phyloP scores from a whole-genome alignment of 441 rosid genomes.

The Corymbia calophylla region DNA sequence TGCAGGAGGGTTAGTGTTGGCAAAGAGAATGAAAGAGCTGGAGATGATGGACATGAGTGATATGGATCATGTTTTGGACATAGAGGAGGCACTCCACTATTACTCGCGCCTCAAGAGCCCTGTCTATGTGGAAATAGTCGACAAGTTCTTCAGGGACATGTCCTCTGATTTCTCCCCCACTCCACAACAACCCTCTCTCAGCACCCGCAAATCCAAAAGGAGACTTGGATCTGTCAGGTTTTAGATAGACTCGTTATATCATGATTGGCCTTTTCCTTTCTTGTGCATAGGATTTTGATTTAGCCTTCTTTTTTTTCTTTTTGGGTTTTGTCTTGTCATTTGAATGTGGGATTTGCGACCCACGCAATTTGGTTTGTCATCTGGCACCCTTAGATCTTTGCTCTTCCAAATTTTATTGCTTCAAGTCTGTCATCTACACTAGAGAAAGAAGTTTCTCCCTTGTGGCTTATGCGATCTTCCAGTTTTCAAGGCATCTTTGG shows the following conservation, averaged over 20 bases:
- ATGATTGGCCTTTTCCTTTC: not conserved
- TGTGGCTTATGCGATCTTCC: not conserved
- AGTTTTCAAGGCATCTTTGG: not conserved
- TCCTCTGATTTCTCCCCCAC: constrained; percentile 43
- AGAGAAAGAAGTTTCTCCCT: not conserved
- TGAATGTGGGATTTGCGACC: not conserved
- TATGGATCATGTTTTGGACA: constrained; percentile 73
- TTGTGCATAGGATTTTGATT: not conserved
- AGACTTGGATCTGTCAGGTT: not conserved
- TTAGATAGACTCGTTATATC: not conserved
- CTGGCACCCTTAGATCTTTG: not conserved
- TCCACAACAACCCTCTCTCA: not conserved
- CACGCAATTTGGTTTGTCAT: not conserved
- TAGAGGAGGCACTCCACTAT: constrained; percentile 91
- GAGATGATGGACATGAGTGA: constrained; percentile 65
- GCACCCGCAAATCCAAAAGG: not conserved
- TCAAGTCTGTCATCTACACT: not conserved
- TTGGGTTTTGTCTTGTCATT: not conserved
- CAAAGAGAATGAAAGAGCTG: constrained; percentile 65
- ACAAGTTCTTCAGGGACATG: constrained; percentile 67
- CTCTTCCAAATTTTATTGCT: not conserved
- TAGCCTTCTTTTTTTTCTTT: not conserved
- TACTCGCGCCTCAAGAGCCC: constrained; percentile 83
- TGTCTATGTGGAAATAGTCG: constrained; percentile 67
- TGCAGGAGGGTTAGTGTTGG: constrained; percentile 30